Percentiles rank a stretch among this genome's conserved stretches.
Conservation (phyloP, 306 rosid species). For the Vigna angularis region DNA sequence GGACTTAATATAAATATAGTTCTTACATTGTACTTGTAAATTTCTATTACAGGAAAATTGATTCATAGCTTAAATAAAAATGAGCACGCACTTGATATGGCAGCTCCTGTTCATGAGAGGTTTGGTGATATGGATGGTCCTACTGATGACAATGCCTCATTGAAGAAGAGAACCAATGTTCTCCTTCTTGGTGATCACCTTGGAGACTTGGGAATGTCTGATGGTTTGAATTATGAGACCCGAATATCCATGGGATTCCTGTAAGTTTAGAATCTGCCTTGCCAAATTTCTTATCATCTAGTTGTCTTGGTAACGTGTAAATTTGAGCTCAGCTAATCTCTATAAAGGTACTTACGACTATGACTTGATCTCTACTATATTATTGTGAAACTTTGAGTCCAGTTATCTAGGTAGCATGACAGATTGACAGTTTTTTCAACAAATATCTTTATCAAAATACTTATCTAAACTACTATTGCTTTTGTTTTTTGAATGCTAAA, state of each 20-base stretch:
- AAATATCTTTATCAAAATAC: neutral
- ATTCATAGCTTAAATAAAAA: constrained; percentile 93
- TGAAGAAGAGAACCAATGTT: constrained; percentile 84
- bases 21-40: constrained; percentile 32
- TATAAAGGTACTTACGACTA: constrained; percentile 16
- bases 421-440: constrained; percentile 8
- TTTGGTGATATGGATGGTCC: constrained; percentile 67
- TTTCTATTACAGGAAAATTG: constrained; percentile 72
- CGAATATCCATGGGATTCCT: constrained; percentile 87
- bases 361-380: constrained; percentile 16
- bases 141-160: constrained; percentile 58
- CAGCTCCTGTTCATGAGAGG: constrained; percentile 76
- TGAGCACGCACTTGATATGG: constrained; percentile 96
- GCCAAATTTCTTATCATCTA: constrained; percentile 5
- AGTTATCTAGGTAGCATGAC: neutral
- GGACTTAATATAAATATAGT: neutral
- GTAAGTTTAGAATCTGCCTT: constrained; percentile 60
- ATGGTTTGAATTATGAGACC: constrained; percentile 83
- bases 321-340: constrained; percentile 1
- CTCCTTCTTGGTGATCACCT: constrained; percentile 92
- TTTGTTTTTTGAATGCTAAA: constrained; percentile 13
- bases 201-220: constrained; percentile 96
- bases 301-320: neutral
- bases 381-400: constrained; percentile 17
- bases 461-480: neutral